phyloP scores from a whole-genome alignment of 371 early-diverging fungal genomes.

The Haplosporangium sp. region DNA sequence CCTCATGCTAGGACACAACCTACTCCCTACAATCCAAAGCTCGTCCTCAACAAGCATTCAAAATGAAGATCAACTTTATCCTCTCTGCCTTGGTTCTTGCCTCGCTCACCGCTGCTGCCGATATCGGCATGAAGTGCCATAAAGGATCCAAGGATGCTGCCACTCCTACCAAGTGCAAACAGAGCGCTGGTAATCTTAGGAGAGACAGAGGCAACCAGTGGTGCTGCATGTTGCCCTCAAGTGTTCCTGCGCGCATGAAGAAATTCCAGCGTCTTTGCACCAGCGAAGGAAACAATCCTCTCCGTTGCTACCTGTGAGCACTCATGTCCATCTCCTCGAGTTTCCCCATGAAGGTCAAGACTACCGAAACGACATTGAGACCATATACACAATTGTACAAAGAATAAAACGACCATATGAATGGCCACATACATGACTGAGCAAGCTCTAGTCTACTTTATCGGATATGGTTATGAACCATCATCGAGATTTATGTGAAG shows the following conservation, averaged over 20 bases:
- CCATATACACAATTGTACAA: too few relatives aligned
- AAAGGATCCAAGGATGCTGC: not conserved
- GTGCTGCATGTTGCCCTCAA: not conserved
- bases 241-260: not conserved
- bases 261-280: slow-evolving; percentile 1
- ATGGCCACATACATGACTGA: too few relatives aligned
- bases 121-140: not conserved
- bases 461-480: too few relatives aligned
- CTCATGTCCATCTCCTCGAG: too few relatives aligned
- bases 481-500: too few relatives aligned
- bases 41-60: too few relatives aligned
- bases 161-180: not conserved
- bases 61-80: not conserved
- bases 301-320: not conserved
- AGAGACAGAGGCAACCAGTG: not conserved
- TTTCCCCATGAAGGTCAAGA: too few relatives aligned
- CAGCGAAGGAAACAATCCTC: not conserved
- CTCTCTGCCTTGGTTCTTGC: not conserved
- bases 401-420: too few relatives aligned
- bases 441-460: too few relatives aligned
- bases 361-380: too few relatives aligned
- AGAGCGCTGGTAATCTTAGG: not conserved
- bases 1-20: too few relatives aligned
- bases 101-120: not conserved
- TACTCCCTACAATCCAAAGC: too few relatives aligned